Evolutionary conservation across 371 early-diverging fungal genomes (phyloP).

Genomic region (Mortierella sp.): DNA sequence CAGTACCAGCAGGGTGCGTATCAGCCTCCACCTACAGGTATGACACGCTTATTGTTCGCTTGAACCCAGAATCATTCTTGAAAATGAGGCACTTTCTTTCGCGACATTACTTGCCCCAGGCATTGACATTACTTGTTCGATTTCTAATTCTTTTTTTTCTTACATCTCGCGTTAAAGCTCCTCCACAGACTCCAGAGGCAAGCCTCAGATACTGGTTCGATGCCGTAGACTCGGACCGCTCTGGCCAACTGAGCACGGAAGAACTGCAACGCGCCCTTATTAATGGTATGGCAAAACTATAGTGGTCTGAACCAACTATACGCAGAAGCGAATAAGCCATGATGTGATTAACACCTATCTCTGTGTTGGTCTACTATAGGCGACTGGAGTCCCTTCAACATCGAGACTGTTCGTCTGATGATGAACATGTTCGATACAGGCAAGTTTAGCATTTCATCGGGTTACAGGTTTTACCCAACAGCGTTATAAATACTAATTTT

Average conservation of each 20-base stretch:
- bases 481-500: no score
- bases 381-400: conserved; percentile 69
- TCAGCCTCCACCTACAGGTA: conserved; percentile 17
- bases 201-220: conserved; percentile 71
- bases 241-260: conserved; percentile 67
- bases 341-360: no score
- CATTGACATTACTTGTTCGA: neutral
- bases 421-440: conserved; percentile 76
- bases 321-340: no score
- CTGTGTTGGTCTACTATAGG: conserved; percentile 6
- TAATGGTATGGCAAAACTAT: conserved; percentile 58
- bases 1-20: conserved; percentile 20
- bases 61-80: neutral
- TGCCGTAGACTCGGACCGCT: conserved; percentile 75
- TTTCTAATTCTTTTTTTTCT: neutral
- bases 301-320: no score
- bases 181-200: conserved; percentile 24
- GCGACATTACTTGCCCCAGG: neutral
- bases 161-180: conserved; percentile 12
- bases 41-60: neutral
- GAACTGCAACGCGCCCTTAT: conserved; percentile 75
- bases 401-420: conserved; percentile 80
- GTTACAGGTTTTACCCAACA: neutral
- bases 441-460: conserved; percentile 3
- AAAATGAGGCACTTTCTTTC: neutral